phyloP scores from a whole-genome alignment of 2,329 filamentous ascomycete genomes.

The Macrophomina phaseolina region DNA sequence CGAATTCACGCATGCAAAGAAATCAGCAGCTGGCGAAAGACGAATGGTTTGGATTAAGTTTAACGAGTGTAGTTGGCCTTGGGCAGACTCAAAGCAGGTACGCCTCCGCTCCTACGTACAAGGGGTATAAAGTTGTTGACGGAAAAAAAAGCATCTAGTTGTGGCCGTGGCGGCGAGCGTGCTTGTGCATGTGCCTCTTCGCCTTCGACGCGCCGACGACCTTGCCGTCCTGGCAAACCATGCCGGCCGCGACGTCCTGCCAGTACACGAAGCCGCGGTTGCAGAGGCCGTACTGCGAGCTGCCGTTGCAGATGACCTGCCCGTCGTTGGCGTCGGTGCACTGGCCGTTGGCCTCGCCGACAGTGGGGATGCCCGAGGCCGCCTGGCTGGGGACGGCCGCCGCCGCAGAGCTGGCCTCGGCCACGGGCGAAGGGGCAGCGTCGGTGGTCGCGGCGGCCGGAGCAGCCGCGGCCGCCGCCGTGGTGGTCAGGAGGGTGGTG shows the following conservation, averaged over 20 bases:
- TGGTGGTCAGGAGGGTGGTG: background rate
- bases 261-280: conserved; percentile 47
- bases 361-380: background rate
- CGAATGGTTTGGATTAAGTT: background rate
- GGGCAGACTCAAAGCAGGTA: background rate
- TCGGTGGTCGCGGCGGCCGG: background rate
- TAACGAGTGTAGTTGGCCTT: background rate
- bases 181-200: background rate
- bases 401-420: background rate
- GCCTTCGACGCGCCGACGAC: conserved; percentile 34
- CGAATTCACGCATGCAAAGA: too few species aligned
- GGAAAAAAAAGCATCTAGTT: background rate
- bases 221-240: conserved; percentile 49
- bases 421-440: conserved; percentile 33
- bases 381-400: background rate
- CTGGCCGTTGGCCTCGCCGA: background rate
- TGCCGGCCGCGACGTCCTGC: conserved; percentile 48
- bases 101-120: background rate
- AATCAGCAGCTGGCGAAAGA: too few species aligned
- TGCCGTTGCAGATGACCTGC: conserved; percentile 37
- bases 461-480: background rate
- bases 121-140: background rate
- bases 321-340: conserved; percentile 22
- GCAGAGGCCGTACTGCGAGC: conserved; percentile 50
- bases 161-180: background rate